A percentile compares a stretch with the other conserved stretches of the same genome.
phyloP scores from a whole-genome alignment of 129 eudicot species.

The Kitagawia praeruptora region DNA sequence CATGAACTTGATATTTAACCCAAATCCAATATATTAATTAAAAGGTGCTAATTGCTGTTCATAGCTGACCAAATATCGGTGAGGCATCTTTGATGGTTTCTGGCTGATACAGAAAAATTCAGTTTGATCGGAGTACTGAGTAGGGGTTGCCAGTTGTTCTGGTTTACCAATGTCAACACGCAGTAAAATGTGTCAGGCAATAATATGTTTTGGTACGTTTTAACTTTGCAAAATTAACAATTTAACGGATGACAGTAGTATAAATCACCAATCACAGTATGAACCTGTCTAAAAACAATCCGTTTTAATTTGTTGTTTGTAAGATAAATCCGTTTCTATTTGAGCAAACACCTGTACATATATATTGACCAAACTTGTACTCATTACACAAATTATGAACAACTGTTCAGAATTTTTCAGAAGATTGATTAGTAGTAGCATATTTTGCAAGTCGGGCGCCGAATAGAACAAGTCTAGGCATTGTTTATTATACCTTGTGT shows the following conservation, averaged over 20 bases:
- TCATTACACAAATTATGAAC: not conserved
- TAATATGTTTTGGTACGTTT: not conserved
- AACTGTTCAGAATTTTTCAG: not conserved
- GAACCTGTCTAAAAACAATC: no score
- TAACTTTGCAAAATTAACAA: not conserved
- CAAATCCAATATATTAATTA: no score
- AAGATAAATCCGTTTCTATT: not conserved
- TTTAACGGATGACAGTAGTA: not conserved
- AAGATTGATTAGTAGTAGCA: not conserved
- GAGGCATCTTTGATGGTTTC: not conserved
- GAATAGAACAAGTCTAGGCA: conserved; percentile 60
- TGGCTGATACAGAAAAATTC: not conserved
- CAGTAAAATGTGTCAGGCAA: not conserved
- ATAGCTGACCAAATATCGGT: not conserved
- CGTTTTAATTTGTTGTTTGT: no score
- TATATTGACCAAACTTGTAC: not conserved
- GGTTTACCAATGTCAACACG: not conserved
- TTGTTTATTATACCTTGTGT: conserved; percentile 43
- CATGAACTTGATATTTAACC: no score
- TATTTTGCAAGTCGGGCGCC: conserved; percentile 23
- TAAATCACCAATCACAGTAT: no score
- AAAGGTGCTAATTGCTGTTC: not conserved
- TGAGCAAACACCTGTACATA: not conserved
- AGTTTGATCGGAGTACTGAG: not conserved
- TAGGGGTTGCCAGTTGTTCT: not conserved